phyloP scores from a whole-genome alignment of 345 rosid species.

The Aethionema arabicum region DNA sequence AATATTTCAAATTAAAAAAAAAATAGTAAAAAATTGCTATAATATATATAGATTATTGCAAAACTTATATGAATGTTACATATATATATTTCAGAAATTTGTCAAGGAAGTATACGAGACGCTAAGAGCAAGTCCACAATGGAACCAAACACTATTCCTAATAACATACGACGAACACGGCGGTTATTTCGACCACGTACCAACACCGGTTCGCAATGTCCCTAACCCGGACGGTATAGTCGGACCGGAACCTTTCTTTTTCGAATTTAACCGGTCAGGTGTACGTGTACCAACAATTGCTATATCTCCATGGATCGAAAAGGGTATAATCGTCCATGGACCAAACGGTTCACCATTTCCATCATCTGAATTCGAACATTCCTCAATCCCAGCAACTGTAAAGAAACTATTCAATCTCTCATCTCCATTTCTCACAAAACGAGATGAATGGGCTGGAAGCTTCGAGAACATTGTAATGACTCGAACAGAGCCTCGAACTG shows the following conservation, averaged over 20 bases:
- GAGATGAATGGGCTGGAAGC: slow-evolving; percentile 90
- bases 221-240: slow-evolving; percentile 92
- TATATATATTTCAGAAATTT: slow-evolving; percentile 29
- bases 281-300: slow-evolving; percentile 81
- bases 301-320: slow-evolving; percentile 86
- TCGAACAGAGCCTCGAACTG: slow-evolving; percentile 66
- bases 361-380: slow-evolving; percentile 84
- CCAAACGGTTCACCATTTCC: slow-evolving; percentile 72
- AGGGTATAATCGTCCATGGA: slow-evolving; percentile 87
- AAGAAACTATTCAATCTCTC: slow-evolving; percentile 71
- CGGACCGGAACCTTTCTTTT: slow-evolving; percentile 71
- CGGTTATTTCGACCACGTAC: slow-evolving; percentile 83
- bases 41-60: too few relatives aligned
- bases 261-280: slow-evolving; percentile 70
- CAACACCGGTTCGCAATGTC: slow-evolving; percentile 75
- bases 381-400: slow-evolving; percentile 91
- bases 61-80: background rate
- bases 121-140: slow-evolving; percentile 82
- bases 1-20: too few relatives aligned
- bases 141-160: slow-evolving; percentile 72
- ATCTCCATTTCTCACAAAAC: slow-evolving; percentile 67
- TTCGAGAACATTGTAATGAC: slow-evolving; percentile 64
- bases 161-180: slow-evolving; percentile 97
- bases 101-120: slow-evolving; percentile 89
- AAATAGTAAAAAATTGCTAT: too few relatives aligned